These are phyloP conservation scores for Urochloa ruziziensis DNA, from an alignment of 176 grass and related monocot species.

Conservation along the genomic window DNA sequence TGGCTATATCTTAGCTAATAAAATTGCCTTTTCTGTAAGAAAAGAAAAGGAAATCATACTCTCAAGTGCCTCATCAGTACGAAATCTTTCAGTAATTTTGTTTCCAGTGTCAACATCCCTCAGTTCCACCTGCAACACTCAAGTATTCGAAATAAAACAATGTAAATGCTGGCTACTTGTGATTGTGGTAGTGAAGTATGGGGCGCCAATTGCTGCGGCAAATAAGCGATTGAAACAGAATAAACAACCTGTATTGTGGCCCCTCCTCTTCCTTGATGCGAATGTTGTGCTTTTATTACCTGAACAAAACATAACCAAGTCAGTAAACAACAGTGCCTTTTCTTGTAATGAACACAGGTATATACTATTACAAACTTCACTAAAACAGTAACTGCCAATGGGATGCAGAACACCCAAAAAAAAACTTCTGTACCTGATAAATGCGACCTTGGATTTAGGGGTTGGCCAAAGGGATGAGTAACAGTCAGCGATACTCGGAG, in stretches of 20 bases:
- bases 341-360: neutral
- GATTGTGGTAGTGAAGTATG: neutral
- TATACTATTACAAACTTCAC: neutral
- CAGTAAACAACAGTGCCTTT: neutral
- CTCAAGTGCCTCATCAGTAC: conserved; percentile 88
- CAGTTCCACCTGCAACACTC: conserved; percentile 66
- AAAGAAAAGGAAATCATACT: conserved; percentile 46
- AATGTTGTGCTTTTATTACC: conserved; percentile 84
- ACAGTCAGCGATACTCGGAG: conserved; percentile 23
- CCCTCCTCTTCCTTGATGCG: conserved; percentile 80
- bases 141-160: conserved; percentile 1
- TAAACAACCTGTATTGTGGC: conserved; percentile 71
- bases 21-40: neutral
- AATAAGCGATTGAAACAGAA: conserved; percentile 2
- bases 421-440: conserved; percentile 56
- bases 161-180: neutral
- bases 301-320: conserved; percentile 21
- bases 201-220: neutral
- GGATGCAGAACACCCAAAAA: neutral
- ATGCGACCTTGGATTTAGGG: conserved; percentile 58
- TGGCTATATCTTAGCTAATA: neutral
- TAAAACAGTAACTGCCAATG: neutral
- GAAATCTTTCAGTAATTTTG: conserved; percentile 92
- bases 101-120: conserved; percentile 96
- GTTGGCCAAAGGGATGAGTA: conserved; percentile 35